Percentiles rank a stretch among this genome's conserved stretches.
Evolutionary conservation across 176 grass and related monocot species (phyloP).

Genomic region (Leersia perrieri): DNA sequence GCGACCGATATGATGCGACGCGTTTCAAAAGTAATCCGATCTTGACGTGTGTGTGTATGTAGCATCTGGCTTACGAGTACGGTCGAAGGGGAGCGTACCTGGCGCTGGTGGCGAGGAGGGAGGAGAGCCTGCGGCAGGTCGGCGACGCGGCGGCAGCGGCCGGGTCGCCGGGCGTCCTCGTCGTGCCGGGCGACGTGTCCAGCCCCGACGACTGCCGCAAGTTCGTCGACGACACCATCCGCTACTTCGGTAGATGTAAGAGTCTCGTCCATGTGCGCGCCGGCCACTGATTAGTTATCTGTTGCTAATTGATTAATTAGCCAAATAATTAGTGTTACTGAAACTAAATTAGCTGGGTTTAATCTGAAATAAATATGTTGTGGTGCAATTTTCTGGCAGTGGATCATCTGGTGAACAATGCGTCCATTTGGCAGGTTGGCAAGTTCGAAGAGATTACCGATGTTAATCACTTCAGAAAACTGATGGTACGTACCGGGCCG

Average conservation of each 20-base stretch:
- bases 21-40: too few relatives aligned
- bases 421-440: constrained; percentile 51
- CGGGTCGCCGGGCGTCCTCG: constrained; percentile 66
- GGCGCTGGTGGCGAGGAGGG: constrained; percentile 75
- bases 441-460: constrained; percentile 59
- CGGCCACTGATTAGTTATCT: too few relatives aligned
- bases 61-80: constrained; percentile 37
- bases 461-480: constrained; percentile 41
- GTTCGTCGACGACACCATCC: constrained; percentile 50
- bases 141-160: constrained; percentile 39
- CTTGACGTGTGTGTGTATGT: too few relatives aligned
- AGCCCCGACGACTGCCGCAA: constrained; percentile 45
- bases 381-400: constrained; percentile 39
- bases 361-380: not conserved
- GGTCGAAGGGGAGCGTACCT: constrained; percentile 47
- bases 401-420: constrained; percentile 73
- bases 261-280: not conserved
- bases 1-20: too few relatives aligned
- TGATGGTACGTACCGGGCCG: too few relatives aligned
- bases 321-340: not conserved
- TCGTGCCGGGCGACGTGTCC: constrained; percentile 56
- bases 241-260: constrained; percentile 55
- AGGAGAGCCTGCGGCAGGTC: constrained; percentile 62
- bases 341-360: not conserved
- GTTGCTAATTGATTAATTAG: too few relatives aligned